These are phyloP conservation scores for Phytophthora sansomeana DNA, from an alignment of 352 stramenopile genomes.

Conservation along the genomic window DNA sequence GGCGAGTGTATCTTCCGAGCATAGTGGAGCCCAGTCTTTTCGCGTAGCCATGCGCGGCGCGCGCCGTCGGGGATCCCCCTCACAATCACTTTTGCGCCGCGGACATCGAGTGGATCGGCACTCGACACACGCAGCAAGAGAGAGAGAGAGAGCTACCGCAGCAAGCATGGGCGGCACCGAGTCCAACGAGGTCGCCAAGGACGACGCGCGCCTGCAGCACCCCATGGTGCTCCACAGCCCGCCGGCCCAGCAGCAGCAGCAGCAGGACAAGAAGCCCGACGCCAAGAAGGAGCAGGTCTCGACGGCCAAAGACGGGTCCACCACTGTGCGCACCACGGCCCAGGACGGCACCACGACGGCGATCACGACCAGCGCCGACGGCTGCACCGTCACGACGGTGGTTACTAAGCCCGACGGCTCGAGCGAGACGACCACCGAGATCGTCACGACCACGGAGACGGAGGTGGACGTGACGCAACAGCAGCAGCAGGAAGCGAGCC, in stretches of 20 bases:
- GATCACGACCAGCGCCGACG: constrained; percentile 43
- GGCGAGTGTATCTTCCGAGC: no score
- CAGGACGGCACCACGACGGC: constrained; percentile 35
- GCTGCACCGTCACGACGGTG: constrained; percentile 33
- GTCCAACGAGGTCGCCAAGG: constrained; percentile 38
- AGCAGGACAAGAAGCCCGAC: constrained; percentile 17
- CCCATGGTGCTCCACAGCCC: constrained; percentile 24
- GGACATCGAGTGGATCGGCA: constrained; percentile 21
- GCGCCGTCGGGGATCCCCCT: no score
- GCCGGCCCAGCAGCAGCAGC: constrained; percentile 10
- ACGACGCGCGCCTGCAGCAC: constrained; percentile 34
- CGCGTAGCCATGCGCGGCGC: no score
- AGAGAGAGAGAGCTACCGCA: constrained; percentile 1
- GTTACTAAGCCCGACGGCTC: constrained; percentile 36
- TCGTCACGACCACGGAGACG: constrained; percentile 33
- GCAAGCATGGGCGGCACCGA: constrained; percentile 40
- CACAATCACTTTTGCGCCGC: constrained; percentile 37
- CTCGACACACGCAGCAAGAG: constrained; percentile 3
- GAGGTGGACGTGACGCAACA: constrained; percentile 27
- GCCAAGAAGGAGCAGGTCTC: constrained; percentile 16
- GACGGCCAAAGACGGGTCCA: constrained; percentile 22
- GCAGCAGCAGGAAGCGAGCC: constrained; percentile 19
- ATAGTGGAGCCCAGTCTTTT: no score
- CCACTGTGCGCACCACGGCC: constrained; percentile 24
- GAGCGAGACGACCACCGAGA: constrained; percentile 40